Evolutionary conservation across 2,329 filamentous ascomycete genomes (phyloP).

Genomic region (Penicillium sp.): DNA sequence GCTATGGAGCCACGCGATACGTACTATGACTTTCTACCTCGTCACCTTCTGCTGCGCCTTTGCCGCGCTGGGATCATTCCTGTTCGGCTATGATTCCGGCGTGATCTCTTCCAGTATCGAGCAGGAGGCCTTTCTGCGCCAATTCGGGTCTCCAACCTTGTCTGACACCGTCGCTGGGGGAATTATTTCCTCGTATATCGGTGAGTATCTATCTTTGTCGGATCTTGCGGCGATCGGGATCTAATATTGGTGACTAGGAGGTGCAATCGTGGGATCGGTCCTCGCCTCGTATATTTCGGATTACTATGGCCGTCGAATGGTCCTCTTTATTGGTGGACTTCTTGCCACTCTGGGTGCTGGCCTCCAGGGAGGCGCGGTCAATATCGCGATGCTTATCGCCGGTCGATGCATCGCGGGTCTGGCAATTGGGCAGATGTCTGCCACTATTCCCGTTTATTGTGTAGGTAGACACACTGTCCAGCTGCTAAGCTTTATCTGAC

Average conservation of each 20-base stretch:
- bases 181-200: slow-evolving; percentile 44
- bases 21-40: slow-evolving; percentile 30
- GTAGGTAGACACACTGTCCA: slow-evolving; percentile 21
- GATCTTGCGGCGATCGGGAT: slow-evolving; percentile 1
- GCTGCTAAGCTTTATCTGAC: slow-evolving; percentile 6
- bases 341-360: slow-evolving; percentile 36
- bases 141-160: slow-evolving; percentile 30
- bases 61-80: slow-evolving; percentile 49
- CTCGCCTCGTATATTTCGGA: slow-evolving; percentile 38
- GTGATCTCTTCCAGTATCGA: slow-evolving; percentile 41
- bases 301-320: slow-evolving; percentile 32
- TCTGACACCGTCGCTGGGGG: slow-evolving; percentile 38
- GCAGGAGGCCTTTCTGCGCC: slow-evolving; percentile 33
- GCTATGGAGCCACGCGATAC: slow-evolving; percentile 15
- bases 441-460: slow-evolving; percentile 51
- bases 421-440: slow-evolving; percentile 51
- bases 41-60: slow-evolving; percentile 43
- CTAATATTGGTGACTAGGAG: slow-evolving; percentile 29
- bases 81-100: slow-evolving; percentile 51
- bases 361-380: slow-evolving; percentile 39
- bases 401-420: slow-evolving; percentile 53
- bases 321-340: slow-evolving; percentile 37
- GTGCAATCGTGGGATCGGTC: slow-evolving; percentile 41
- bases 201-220: slow-evolving; percentile 7
- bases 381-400: slow-evolving; percentile 49